These are phyloP conservation scores for Collybia sp. DNA, from an alignment of 768 basidiomycete species.

Conservation along the genomic window DNA sequence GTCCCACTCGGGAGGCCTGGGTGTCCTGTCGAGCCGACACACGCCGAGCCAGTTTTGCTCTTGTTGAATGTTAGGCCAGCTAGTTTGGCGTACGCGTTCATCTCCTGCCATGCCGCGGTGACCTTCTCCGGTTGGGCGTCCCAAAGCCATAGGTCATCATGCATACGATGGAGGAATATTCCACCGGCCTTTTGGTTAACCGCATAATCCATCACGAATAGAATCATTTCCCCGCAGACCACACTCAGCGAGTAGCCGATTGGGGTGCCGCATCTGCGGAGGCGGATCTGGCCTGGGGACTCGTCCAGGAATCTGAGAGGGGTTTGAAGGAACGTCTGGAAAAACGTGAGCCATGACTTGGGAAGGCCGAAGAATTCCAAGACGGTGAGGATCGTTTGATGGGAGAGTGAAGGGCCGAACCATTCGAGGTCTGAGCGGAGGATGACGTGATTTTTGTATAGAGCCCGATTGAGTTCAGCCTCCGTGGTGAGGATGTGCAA, in stretches of 20 bases:
- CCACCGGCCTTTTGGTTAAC: constrained; percentile 38
- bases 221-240: constrained; percentile 34
- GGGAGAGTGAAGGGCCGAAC: constrained; percentile 6
- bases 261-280: constrained; percentile 36
- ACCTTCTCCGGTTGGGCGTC: constrained; percentile 25
- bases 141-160: constrained; percentile 44
- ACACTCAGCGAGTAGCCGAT: constrained; percentile 35
- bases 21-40: constrained; percentile 17
- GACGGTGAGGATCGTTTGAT: constrained; percentile 10
- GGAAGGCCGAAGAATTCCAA: constrained; percentile 20
- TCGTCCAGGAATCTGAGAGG: constrained; percentile 29
- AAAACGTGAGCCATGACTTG: constrained; percentile 18
- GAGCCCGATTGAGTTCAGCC: constrained; percentile 12
- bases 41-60: constrained; percentile 36
- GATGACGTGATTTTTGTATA: constrained; percentile 13
- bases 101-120: constrained; percentile 32
- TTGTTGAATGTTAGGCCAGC: constrained; percentile 37
- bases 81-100: constrained; percentile 33
- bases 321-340: constrained; percentile 26
- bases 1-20: constrained; percentile 24
- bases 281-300: constrained; percentile 16
- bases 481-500: constrained; percentile 17
- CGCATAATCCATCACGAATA: constrained; percentile 44
- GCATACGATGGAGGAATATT: constrained; percentile 38
- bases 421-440: constrained; percentile 21